Base-by-base conservation (phyloP, 371 early-diverging fungal species). In the Mucor irregularis region DNA sequence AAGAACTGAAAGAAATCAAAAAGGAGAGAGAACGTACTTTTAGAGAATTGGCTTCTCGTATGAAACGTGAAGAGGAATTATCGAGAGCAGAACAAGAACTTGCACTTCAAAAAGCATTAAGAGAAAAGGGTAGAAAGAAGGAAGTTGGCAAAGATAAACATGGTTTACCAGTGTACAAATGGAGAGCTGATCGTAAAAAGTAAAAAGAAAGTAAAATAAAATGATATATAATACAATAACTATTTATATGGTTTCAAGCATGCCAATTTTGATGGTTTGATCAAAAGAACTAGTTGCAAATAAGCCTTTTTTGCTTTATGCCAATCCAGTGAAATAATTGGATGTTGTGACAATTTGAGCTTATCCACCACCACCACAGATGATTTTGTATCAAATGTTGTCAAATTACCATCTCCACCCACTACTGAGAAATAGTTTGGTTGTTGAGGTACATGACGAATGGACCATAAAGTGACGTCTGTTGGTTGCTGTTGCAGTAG, bases 161-260 rank as follows among this genome's bases (percentile, higher is more conserved):
- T 56, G 97, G 97, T 4, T 68, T 94, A 21, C 71, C 92, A 16
- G 75, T 90, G 19, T 96, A 94, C 82, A 97, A 95, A 72, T 98
- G 96, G 96, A 87, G 83, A 58, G 82, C 87, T 3, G 89, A 90
- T 30, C 83, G 98, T 50, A 94, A 90, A 68, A 88, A 88, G 70
- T 92, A 83, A 68, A 61, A 14, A 21, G 14, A 1, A 38, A 38
- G 5, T 11, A 35, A 38, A 38, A 38, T 5, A n/a, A n/a, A 10
- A 34, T 11, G 9, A 14, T 35, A 14, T 38, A 7, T 38, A 24
- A 19, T 22, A 24, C 28, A n/a, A 5, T 24, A 13, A 16, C 26
- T 46, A 50, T 31, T 50, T 50, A 35, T 2, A 45, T 4, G 24
- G 37, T 55, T 40, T 45, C 39, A 38, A 73, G 58, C 44, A 77